Percentiles rank a stretch among this genome's conserved stretches.
These are phyloP conservation scores for Populus alba DNA, from an alignment of 345 rosid species.

Conservation along the genomic window DNA sequence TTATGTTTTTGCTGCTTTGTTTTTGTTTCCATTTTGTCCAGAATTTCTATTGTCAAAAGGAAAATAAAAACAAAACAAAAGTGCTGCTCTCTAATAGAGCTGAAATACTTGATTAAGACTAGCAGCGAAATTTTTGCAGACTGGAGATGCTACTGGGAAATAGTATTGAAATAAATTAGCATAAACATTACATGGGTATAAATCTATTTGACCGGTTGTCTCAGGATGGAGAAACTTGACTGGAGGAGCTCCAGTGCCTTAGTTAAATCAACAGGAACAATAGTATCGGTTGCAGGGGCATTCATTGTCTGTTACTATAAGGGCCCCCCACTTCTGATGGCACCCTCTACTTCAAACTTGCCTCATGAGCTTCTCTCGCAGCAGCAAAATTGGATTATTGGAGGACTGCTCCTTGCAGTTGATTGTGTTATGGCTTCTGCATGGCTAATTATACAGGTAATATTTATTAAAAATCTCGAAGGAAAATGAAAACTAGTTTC, in stretches of 20 bases:
- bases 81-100: not conserved
- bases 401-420: constrained; percentile 54
- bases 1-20: not conserved
- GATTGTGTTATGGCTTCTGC: constrained; percentile 43
- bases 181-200: not conserved
- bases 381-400: constrained; percentile 50
- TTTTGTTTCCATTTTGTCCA: no score
- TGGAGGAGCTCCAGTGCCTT: constrained; percentile 44
- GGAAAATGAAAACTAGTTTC: not conserved
- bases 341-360: not conserved
- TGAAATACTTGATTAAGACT: not conserved
- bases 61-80: not conserved
- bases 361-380: constrained; percentile 26
- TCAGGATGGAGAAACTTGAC: constrained; percentile 63
- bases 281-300: constrained; percentile 56
- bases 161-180: not conserved
- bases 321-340: constrained; percentile 41
- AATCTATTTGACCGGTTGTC: not conserved
- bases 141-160: not conserved
- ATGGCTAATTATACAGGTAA: constrained; percentile 55
- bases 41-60: not conserved
- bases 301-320: constrained; percentile 60
- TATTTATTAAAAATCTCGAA: not conserved
- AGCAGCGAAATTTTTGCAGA: not conserved
- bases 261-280: constrained; percentile 60